Conservation (phyloP, 2,329 filamentous ascomycete species). For the Boeremia lycopersici region DNA sequence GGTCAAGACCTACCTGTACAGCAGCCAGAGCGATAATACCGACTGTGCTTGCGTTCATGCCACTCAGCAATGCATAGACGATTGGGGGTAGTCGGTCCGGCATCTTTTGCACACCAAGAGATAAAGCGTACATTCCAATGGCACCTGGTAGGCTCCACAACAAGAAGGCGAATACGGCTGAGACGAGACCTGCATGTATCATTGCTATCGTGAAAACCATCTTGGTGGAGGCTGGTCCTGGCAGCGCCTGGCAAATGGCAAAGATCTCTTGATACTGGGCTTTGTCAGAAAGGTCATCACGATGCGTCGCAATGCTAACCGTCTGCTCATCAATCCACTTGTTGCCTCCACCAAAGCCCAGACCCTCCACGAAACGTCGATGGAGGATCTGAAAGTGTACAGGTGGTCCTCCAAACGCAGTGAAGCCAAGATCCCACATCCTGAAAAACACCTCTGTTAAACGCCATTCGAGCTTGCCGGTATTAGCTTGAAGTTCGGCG, state of each 20-base stretch:
- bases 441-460: constrained; percentile 34
- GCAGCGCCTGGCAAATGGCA: constrained; percentile 69
- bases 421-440: constrained; percentile 68
- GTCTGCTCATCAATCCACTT: constrained; percentile 73
- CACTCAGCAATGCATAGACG: constrained; percentile 72
- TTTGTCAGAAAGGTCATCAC: background rate
- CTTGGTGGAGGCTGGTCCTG: constrained; percentile 72
- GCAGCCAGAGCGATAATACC: constrained; percentile 74
- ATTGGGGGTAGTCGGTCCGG: constrained; percentile 62
- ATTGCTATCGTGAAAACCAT: constrained; percentile 72
- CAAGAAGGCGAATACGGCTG: constrained; percentile 65
- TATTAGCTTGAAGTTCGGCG: constrained; percentile 27
- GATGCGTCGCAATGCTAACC: constrained; percentile 47
- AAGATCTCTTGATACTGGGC: constrained; percentile 73
- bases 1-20: constrained; percentile 49
- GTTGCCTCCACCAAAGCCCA: constrained; percentile 55
- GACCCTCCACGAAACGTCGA: constrained; percentile 62
- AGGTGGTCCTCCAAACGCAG: constrained; percentile 69
- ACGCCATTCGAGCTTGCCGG: constrained; percentile 28
- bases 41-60: constrained; percentile 73
- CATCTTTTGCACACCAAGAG: constrained; percentile 68
- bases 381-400: constrained; percentile 74
- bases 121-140: constrained; percentile 71
- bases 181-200: constrained; percentile 64
- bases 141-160: constrained; percentile 75